Evolutionary conservation across 2,329 filamentous ascomycete genomes (phyloP).

Genomic region (Xenoacremonium recifei): DNA sequence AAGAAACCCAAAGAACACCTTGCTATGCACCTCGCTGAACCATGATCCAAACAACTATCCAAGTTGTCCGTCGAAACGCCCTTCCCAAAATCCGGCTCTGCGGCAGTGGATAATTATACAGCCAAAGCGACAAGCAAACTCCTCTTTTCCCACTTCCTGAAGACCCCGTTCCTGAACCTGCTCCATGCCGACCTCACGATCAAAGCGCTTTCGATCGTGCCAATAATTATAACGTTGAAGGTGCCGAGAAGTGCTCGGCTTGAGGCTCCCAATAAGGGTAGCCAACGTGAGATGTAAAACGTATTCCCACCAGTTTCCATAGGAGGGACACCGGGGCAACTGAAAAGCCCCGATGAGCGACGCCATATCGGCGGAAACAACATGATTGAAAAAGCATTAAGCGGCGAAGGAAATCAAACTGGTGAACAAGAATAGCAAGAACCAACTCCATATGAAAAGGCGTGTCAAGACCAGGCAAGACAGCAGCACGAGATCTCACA

Average conservation of each 20-base stretch:
- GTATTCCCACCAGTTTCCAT: conserved; percentile 17
- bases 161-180: conserved; percentile 16
- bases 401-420: conserved; percentile 12
- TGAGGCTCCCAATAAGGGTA: neutral
- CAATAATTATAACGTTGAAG: conserved; percentile 1
- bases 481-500: too few relatives aligned
- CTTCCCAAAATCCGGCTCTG: neutral
- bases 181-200: conserved; percentile 20
- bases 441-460: too few relatives aligned
- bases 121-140: too few relatives aligned
- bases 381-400: conserved; percentile 20
- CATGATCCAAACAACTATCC: neutral
- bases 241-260: neutral
- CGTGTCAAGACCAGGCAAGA: too few relatives aligned
- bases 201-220: conserved; percentile 29
- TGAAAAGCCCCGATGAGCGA: conserved; percentile 9
- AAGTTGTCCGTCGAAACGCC: neutral
- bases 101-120: too few relatives aligned
- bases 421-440: conserved; percentile 4
- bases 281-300: conserved; percentile 27
- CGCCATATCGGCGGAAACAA: conserved; percentile 15
- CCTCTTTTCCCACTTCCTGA: too few relatives aligned
- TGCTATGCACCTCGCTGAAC: neutral
- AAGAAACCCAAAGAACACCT: neutral
- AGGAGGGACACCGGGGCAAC: conserved; percentile 6